Base-by-base conservation (phyloP, 257 asterid genomes). In the Ilex aquifolium region DNA sequence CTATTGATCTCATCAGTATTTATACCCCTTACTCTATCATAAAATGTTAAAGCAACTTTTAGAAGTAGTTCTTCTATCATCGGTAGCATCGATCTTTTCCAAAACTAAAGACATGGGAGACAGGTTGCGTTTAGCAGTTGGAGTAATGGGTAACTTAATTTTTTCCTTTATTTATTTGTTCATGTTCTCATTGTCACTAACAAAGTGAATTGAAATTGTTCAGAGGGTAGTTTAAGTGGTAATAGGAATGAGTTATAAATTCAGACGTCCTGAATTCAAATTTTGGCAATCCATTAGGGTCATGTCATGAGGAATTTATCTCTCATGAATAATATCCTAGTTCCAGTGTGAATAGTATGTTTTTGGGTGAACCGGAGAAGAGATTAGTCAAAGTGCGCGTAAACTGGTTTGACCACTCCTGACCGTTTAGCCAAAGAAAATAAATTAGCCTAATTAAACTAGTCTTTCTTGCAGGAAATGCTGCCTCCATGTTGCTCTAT, bases 121-220 rank as follows among this genome's bases (percentile, higher is more conserved):
- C 65, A 78, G 65, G 60, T 44, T 89, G 69, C 95, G 88, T 54
- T 67, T 89, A 68, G 86, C 89, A 52, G 79, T 78, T 3, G 96
- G 96, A 76, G 36, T 86, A 48, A 61, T 83, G 77, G 96, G 97
- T 84, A 79, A 13, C 27, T 53, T n/a, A n/a, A n/a, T n/a, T n/a
- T 53, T 2, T 51, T 13, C 29, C 40, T 39, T 31, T 31, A 36
- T 7, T 11, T n/a, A 36, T 13, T 6, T 11, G 15, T 29, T 6
- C 64, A 57, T 2, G 13, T 48, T 50, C 42, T 8, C 8, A 1
- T 36, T 36, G 40, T 36, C 3, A 36, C 3, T 7, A 36, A 3
- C 40, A 36, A 36, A 36, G 3, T 36, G 5, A 36, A 36, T 36
- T 3, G n/a, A n/a, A n/a, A n/a, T n/a, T n/a, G n/a, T n/a, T n/a